A percentile compares a stretch with the other conserved stretches of the same genome.
These are phyloP conservation scores for Paramyrothecium sp. DNA, from an alignment of 2,329 filamentous ascomycete species.

Conservation along the genomic window DNA sequence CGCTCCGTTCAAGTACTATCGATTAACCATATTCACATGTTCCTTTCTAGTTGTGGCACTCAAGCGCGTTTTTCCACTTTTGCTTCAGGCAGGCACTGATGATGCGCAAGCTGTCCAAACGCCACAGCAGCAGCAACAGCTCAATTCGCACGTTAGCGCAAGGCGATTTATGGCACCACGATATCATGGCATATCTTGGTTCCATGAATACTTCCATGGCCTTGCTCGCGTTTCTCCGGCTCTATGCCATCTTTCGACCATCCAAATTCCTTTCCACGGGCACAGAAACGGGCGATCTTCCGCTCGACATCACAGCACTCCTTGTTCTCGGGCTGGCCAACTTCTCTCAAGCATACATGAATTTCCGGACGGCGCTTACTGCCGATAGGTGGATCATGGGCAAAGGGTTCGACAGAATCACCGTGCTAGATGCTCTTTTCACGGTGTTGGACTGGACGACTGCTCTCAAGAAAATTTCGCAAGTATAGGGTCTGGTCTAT, in stretches of 20 bases:
- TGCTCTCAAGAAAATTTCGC: slow-evolving; percentile 3
- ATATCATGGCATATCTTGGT: slow-evolving; percentile 21
- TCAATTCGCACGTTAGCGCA: slow-evolving; percentile 4
- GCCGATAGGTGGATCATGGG: slow-evolving; percentile 22
- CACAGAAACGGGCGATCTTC: slow-evolving; percentile 10
- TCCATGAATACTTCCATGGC: slow-evolving; percentile 18
- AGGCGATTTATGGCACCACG: slow-evolving; percentile 21
- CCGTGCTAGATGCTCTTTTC: slow-evolving; percentile 18
- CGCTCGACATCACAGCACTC: slow-evolving; percentile 16
- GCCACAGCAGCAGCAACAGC: slow-evolving; percentile 7
- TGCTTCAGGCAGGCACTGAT: slow-evolving; percentile 11
- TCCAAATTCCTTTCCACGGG: slow-evolving; percentile 8
- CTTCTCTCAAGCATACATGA: slow-evolving; percentile 20
- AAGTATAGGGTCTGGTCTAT: neutral
- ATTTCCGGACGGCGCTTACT: slow-evolving; percentile 13
- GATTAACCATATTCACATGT: neutral
- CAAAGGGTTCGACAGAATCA: slow-evolving; percentile 20
- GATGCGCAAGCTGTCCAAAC: slow-evolving; percentile 15
- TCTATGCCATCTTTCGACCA: slow-evolving; percentile 12
- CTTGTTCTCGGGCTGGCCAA: slow-evolving; percentile 19
- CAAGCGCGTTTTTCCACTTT: slow-evolving; percentile 17
- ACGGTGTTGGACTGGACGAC: slow-evolving; percentile 16
- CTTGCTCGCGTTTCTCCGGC: slow-evolving; percentile 14
- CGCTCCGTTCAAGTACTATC: neutral
- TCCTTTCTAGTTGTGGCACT: neutral